Base-by-base conservation (phyloP, 169 alveolate species). In the Plasmodium gallinaceum region DNA sequence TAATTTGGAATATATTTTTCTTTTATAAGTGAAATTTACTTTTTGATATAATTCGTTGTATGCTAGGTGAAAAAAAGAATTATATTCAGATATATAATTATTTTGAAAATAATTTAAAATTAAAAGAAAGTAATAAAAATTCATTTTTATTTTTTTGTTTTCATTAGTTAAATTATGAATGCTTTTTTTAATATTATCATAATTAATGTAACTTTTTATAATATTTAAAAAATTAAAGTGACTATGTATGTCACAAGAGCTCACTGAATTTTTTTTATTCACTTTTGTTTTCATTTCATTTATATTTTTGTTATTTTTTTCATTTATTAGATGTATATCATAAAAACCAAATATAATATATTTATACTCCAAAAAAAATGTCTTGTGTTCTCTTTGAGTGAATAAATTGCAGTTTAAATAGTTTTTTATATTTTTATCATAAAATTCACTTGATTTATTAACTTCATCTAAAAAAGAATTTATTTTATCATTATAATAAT, bases 311-410 rank as follows among this genome's bases (percentile, higher is more conserved):
- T n/a, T 26, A 45, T 48, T 83, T 68, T 66, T 68, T 43, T 69
- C 57, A 37, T 69, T 83, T 8, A 83, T 83, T 83, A 83, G 68
- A 58, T 54, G 58, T 43, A 83, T 20, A 26, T 83, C 91, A 48
- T 83, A 83, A 66, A 83, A 83, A 5, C 91, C 91, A 62, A 83
- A 83, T 0, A 83, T 42, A 61, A 83, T 83, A 43, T 68, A 83
- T 32, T 69, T 83, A 52, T 39, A 83, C 45, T 83, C 91, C 32
- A 45, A 68, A 57, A 78, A 78, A 60, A 20, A 65, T 43, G 85
- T 68, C 61, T 83, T 83, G 8, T 68, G 65, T 3, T 76, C 89
- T 69, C 76, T 62, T 51, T 76, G 89, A 10, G 89, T 76, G 43
- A 76, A 76, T 20, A 76, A 76, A 51, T 76, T 62, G 0, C 39